Percentiles rank a stretch among this genome's conserved stretches.
These are phyloP conservation scores for Phialophora macrospora DNA, from an alignment of 2,329 filamentous ascomycete genomes.

Conservation along the genomic window DNA sequence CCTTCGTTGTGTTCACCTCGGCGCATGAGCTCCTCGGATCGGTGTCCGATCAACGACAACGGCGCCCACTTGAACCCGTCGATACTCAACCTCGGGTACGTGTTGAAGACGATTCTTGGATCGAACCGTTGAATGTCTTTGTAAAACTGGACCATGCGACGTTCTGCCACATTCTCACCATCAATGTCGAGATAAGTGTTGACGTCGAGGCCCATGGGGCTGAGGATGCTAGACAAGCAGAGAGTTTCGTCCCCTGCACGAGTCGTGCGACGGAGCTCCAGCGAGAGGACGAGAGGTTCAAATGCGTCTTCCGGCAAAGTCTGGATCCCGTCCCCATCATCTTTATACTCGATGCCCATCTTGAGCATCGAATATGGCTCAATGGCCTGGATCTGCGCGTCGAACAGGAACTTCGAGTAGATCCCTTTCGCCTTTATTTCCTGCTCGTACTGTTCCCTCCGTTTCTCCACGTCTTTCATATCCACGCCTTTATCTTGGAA, in stretches of 20 bases:
- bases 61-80: slow-evolving; percentile 10
- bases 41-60: neutral
- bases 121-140: slow-evolving; percentile 1
- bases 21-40: slow-evolving; percentile 5
- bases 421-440: neutral
- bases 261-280: slow-evolving; percentile 6
- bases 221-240: slow-evolving; percentile 4
- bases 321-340: neutral
- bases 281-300: neutral
- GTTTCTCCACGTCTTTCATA: neutral
- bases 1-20: slow-evolving; percentile 1
- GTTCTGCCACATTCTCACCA: slow-evolving; percentile 4
- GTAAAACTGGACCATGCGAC: slow-evolving; percentile 7
- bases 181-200: slow-evolving; percentile 5
- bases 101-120: slow-evolving; percentile 1
- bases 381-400: slow-evolving; percentile 4
- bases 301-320: slow-evolving; percentile 3
- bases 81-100: slow-evolving; percentile 1
- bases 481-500: neutral
- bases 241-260: slow-evolving; percentile 3
- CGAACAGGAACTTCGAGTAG: neutral
- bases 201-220: neutral
- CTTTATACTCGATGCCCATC: neutral
- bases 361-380: slow-evolving; percentile 5
- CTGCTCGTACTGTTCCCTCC: neutral